Evolutionary conservation across 2,329 filamentous ascomycete species (phyloP).

Genomic region (Beauveria sp.): DNA sequence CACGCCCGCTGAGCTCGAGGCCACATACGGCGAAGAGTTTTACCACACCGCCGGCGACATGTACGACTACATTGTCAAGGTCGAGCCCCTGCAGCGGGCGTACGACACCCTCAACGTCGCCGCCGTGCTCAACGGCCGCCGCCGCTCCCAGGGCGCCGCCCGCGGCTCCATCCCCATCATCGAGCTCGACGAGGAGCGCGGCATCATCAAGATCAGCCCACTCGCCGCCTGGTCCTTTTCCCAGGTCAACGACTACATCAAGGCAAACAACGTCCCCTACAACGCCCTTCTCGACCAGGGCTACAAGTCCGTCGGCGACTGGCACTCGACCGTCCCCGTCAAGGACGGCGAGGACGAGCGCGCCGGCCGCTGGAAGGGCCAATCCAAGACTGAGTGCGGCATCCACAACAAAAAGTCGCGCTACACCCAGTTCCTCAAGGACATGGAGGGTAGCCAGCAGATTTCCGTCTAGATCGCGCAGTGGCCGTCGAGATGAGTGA

Average conservation of each 20-base stretch:
- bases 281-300: slow-evolving; percentile 83
- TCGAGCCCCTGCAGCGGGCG: slow-evolving; percentile 88
- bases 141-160: slow-evolving; percentile 87
- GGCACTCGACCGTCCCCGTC: slow-evolving; percentile 92
- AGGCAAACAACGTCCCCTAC: slow-evolving; percentile 82
- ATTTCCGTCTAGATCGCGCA: slow-evolving; percentile 5
- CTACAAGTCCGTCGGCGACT: slow-evolving; percentile 98
- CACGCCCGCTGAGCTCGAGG: slow-evolving; percentile 69
- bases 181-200: slow-evolving; percentile 80
- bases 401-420: slow-evolving; percentile 97
- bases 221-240: slow-evolving; percentile 89
- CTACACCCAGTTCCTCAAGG: slow-evolving; percentile 76
- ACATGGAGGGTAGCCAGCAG: slow-evolving; percentile 62
- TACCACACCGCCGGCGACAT: slow-evolving; percentile 82
- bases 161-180: slow-evolving; percentile 85
- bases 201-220: slow-evolving; percentile 95
- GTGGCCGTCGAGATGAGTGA: neutral
- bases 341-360: slow-evolving; percentile 90
- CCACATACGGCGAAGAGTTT: slow-evolving; percentile 70
- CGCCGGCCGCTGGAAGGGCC: slow-evolving; percentile 93
- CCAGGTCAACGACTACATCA: slow-evolving; percentile 83
- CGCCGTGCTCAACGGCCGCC: slow-evolving; percentile 85
- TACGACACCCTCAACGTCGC: slow-evolving; percentile 82
- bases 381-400: slow-evolving; percentile 92
- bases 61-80: slow-evolving; percentile 97